Base-by-base conservation (phyloP, 2,329 filamentous ascomycete genomes). In the Penicillium hesseltinei region DNA sequence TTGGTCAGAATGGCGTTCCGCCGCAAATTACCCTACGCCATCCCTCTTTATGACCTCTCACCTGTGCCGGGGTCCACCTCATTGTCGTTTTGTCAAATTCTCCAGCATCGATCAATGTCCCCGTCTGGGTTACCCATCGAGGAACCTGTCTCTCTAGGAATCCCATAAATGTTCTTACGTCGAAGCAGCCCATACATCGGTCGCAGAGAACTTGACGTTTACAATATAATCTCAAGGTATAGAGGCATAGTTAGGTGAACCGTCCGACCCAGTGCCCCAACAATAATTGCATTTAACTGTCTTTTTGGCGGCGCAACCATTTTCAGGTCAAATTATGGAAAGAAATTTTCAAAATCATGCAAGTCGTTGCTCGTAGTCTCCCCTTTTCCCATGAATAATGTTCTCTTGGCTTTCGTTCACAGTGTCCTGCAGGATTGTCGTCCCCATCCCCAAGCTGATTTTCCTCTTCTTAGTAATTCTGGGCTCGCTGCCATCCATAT, bases 401-500 rank as follows among this genome's bases (percentile, higher is more conserved):
- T 21, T 39, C 17, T 51, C 49, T 25, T 51, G 49, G 19, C 66
- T 58, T 29, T 45, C 45, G 21, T 58, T 58, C 2, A 39, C 33
- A 25, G 8, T 58, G 5, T 58, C 56, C 33, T 44, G 23, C 29
- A 55, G 8, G 3, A 58, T 46, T 3, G 51, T 51, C 23, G 46
- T 47, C 2, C 40, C 51, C 51, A 58, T 55, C 5, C 56, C 56
- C 10, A 39, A 7, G 2, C 27, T 35, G 17, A 40, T 21, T 1
- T 25, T 55, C 5, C 23, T 55, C 21, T 51, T 52, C 36, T 6
- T 25, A 15, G 15, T 2, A 8, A 29, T n/a, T 9, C 17, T 25
- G 19, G 47, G 17, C 6, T 35, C 15, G 7, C 7, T 42, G 1
- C 9, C 27, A 10, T 29, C 7, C 15, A 43, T 39, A 23, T 43